phyloP scores from a whole-genome alignment of 2,329 filamentous ascomycete genomes.

The Elsinoe batatas region DNA sequence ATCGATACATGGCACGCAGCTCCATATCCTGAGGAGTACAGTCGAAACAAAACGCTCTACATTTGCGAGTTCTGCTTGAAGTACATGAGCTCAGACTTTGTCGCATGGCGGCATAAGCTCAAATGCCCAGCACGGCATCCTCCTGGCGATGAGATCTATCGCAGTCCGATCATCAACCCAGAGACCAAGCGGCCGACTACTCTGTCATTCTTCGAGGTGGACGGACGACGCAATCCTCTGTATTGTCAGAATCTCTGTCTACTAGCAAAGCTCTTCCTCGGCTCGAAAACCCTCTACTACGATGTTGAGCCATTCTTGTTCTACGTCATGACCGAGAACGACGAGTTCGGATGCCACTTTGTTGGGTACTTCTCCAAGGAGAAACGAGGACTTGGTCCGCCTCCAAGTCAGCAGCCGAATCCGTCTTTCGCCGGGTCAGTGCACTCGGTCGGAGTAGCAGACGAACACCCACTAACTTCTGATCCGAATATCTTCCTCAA shows the following conservation, averaged over 20 bases:
- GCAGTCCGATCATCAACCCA: slow-evolving; percentile 61
- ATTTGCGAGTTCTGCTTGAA: slow-evolving; percentile 99
- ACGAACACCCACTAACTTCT: slow-evolving; percentile 10
- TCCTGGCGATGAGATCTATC: slow-evolving; percentile 95
- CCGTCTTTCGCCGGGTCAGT: slow-evolving; percentile 20
- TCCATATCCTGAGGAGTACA: slow-evolving; percentile 97
- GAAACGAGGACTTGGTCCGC: slow-evolving; percentile 50
- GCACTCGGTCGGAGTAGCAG: slow-evolving; percentile 17
- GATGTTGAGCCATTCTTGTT: slow-evolving; percentile 96
- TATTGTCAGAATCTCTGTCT: slow-evolving; percentile 98
- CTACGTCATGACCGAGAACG: slow-evolving; percentile 92
- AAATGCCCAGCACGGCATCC: slow-evolving; percentile 96
- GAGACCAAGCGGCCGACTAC: slow-evolving; percentile 26
- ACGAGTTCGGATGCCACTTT: slow-evolving; percentile 86
- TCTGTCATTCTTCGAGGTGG: slow-evolving; percentile 86
- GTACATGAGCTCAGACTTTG: slow-evolving; percentile 99
- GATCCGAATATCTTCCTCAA: slow-evolving; percentile 23
- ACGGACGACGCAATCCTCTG: slow-evolving; percentile 93
- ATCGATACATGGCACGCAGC: slow-evolving; percentile 99
- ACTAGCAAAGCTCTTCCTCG: slow-evolving; percentile 92
- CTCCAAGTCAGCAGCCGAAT: slow-evolving; percentile 55
- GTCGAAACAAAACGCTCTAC: slow-evolving; percentile 89
- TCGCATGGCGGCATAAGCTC: slow-evolving; percentile 89
- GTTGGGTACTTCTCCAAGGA: slow-evolving; percentile 99
- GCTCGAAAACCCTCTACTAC: slow-evolving; percentile 96